Base-by-base conservation (phyloP, 148 eudicot species). In the Spergularia marina region DNA sequence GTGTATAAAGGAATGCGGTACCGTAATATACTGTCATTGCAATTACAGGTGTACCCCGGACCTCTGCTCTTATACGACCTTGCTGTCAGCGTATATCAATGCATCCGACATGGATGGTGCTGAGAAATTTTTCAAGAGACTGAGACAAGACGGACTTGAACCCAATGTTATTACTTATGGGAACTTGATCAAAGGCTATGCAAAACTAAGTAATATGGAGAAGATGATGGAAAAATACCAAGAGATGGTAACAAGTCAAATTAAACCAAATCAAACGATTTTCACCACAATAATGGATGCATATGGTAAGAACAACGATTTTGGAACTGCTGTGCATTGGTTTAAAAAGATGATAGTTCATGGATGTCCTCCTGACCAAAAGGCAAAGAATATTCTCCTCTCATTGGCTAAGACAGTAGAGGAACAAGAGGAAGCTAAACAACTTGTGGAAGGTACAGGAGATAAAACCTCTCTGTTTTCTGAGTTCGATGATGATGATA, bases 101-200 rank as follows among this genome's bases (percentile, higher is more conserved):
- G 97, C 97, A 62, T 71, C 96, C 36, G 96, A 94, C 82, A 92
- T 94, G 97, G 97, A 92, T 62, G 98, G 97, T 65, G 97, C 98
- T 16, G 97, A 90, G 81, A 95, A 87, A 73, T 92, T 95, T 80
- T 90, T 90, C 78, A 86, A 59, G 83, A 88, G 97, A 83, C 74
- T 94, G 63, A 88, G 73, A 78, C 83, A 76, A 57, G 98, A 94
- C 67, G 90, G 91, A 54, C 57, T 92, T 52, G 78, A 79, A 78
- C 92, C 92, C 17, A 92, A 85, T 74, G 82, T 90, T 9, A 89
- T 95, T 51, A 89, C 98, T 10, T 89, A 87, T 49, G 98, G 98
- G 56, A 85, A 87, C 55, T 81, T 94, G 57, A 83, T 94, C 58
- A 92, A 92, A 77, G 98, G 98, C 68, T 94, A 94, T 51, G 97